Base-by-base conservation (phyloP, 2,329 filamentous ascomycete genomes). In the Ascochyta fabae region DNA sequence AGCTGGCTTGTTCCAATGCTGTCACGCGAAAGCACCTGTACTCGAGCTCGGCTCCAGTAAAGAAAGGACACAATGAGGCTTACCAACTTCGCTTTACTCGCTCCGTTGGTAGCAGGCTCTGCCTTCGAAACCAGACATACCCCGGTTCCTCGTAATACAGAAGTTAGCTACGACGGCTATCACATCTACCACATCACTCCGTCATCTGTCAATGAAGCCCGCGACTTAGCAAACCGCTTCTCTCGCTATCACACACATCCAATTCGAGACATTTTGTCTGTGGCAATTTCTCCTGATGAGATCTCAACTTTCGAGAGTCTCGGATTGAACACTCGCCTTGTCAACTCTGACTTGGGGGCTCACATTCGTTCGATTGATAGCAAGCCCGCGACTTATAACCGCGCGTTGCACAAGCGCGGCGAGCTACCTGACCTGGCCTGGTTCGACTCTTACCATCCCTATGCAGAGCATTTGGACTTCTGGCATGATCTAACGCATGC, bases 311-410 rank as follows among this genome's bases (percentile, higher is more conserved):
- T 81, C 53, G 57, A 78, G 44, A 63, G 67, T 8, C 62, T 77
- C 8, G 71, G 68, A 3, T 64, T 79, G 39, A 66, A 72, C n/a
- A 62, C 62, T 6, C 68, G 74, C 36, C 61, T 77, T 12, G 75
- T 82, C 70, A 78, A 81, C 56, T 70, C 75, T 13, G 73, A 82
- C 59, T 67, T 82, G 24, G 79, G 79, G 23, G 65, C 65, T 8
- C 75, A 77, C 9, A 82, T 82, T 57, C 66, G 68, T 5, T 47
- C 56, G 6, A 62, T 58, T 13, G 59, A 66, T 4, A 48, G 34
- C 44, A 64, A 58, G 29, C n/a, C 46, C 9, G 15, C 36, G 1
- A 26, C 58, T 6, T 68, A 65, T 41, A 59, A 54, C 13, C 59
- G 59, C 13, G 45, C 31, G 2, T 23, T 66, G 13, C 56, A 64